Percentiles rank a stretch among this genome's conserved stretches.
Conservation (phyloP, 441 rosid genomes). For the Cnidoscolus chayamansa region DNA sequence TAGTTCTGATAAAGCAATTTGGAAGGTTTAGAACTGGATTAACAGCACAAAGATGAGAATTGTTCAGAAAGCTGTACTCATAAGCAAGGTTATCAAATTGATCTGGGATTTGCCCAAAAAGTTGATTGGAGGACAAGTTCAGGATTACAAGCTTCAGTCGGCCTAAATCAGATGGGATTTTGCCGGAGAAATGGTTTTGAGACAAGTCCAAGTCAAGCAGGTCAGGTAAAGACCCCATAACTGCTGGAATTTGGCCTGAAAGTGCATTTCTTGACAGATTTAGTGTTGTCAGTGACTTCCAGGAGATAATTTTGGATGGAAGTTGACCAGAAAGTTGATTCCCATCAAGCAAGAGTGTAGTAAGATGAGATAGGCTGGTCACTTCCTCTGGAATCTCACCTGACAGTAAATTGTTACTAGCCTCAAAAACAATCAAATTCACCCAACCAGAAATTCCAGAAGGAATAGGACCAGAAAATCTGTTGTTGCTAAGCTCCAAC, state of each 20-base stretch:
- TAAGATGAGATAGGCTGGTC: constrained; percentile 48
- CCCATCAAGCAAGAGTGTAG: constrained; percentile 43
- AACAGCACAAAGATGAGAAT: constrained; percentile 55
- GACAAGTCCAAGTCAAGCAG: constrained; percentile 61
- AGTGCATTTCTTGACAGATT: constrained; percentile 59
- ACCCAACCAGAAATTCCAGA: constrained; percentile 48
- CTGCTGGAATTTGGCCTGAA: constrained; percentile 66
- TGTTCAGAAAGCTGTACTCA: constrained; percentile 63
- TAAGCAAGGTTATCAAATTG: constrained; percentile 55
- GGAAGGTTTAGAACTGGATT: constrained; percentile 47
- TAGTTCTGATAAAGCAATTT: constrained; percentile 36
- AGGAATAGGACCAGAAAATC: constrained; percentile 73
- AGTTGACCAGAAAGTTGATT: constrained; percentile 62
- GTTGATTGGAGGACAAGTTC: constrained; percentile 65
- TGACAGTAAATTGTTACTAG: constrained; percentile 62
- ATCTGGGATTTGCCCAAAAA: constrained; percentile 58
- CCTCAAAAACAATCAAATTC: constrained; percentile 47
- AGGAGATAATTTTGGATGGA: constrained; percentile 60
- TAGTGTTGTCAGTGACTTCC: constrained; percentile 48
- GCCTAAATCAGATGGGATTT: constrained; percentile 60
- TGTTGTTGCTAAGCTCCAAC: constrained; percentile 64
- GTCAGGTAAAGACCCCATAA: constrained; percentile 51
- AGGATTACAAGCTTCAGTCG: constrained; percentile 40
- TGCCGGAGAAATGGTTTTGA: constrained; percentile 64
- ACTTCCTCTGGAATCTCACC: constrained; percentile 57